Conservation (phyloP, 2,329 filamentous ascomycete genomes). For the Intubia oerlemansii region DNA sequence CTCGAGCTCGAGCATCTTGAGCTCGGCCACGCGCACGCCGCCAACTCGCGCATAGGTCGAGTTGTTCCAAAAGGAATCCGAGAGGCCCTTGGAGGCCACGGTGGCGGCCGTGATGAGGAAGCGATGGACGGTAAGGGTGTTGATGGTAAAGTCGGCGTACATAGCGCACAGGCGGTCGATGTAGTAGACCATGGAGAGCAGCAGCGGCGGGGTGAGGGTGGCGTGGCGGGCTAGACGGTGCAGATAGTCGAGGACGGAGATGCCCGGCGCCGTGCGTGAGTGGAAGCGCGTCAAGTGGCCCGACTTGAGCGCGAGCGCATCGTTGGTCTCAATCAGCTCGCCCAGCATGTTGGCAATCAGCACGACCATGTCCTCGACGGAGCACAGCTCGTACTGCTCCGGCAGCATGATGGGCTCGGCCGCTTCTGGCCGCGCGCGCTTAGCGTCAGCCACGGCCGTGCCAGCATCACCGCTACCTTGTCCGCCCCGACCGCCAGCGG, state of each 20-base stretch:
- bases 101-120: conserved; percentile 93
- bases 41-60: conserved; percentile 87
- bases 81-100: conserved; percentile 86
- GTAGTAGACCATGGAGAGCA: conserved; percentile 98
- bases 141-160: conserved; percentile 90
- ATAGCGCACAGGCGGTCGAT: conserved; percentile 85
- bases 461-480: no score
- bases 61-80: conserved; percentile 97
- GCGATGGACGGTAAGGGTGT: conserved; percentile 86
- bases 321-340: conserved; percentile 85
- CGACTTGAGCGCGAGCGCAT: conserved; percentile 63
- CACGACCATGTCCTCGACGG: conserved; percentile 69
- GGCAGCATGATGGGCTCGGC: conserved; percentile 40
- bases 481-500: no score
- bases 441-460: no score
- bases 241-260: conserved; percentile 85
- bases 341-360: conserved; percentile 89
- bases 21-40: conserved; percentile 71
- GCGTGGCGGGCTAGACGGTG: conserved; percentile 85
- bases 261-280: conserved; percentile 68
- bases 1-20: conserved; percentile 81
- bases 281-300: conserved; percentile 87
- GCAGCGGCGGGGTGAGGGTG: conserved; percentile 73
- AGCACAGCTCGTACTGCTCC: conserved; percentile 57
- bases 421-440: conserved; percentile 29